phyloP scores from a whole-genome alignment of 192 early-diverging fungal genomes.

The Podila minutissima region DNA sequence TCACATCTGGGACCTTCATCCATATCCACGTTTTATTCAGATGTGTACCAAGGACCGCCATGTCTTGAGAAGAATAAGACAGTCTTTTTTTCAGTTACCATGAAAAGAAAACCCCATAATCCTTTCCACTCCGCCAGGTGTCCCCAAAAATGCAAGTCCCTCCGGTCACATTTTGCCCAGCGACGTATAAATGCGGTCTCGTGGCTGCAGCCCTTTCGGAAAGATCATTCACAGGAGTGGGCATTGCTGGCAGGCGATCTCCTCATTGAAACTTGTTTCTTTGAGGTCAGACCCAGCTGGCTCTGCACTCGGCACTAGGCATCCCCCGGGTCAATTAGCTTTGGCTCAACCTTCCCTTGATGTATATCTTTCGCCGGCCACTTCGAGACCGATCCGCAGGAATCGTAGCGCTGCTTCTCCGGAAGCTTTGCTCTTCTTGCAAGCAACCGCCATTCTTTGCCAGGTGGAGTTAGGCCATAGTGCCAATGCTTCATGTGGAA shows the following conservation, averaged over 20 bases:
- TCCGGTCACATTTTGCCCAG: background rate
- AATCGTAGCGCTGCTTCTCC: slow-evolving; percentile 24
- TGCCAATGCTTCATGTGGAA: slow-evolving; percentile 54
- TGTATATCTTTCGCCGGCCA: slow-evolving; percentile 56
- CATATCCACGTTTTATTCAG: too few relatives aligned
- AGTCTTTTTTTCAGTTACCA: too few relatives aligned
- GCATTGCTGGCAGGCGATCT: slow-evolving; percentile 27
- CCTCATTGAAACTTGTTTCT: slow-evolving; percentile 7
- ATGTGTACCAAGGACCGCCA: too few relatives aligned
- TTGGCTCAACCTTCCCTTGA: slow-evolving; percentile 25
- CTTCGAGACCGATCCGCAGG: slow-evolving; percentile 49
- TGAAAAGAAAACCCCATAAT: too few relatives aligned
- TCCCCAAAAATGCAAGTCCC: background rate
- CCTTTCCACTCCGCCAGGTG: too few relatives aligned
- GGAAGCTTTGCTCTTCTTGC: slow-evolving; percentile 29
- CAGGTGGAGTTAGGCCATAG: slow-evolving; percentile 55
- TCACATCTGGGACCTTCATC: too few relatives aligned
- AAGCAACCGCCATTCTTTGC: slow-evolving; percentile 54
- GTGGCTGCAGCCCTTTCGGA: background rate
- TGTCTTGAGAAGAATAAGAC: too few relatives aligned
- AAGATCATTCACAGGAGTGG: slow-evolving; percentile 31
- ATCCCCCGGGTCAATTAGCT: slow-evolving; percentile 15
- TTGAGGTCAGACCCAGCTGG: slow-evolving; percentile 30
- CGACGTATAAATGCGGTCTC: background rate
- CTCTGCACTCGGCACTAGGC: slow-evolving; percentile 52